Base-by-base conservation (phyloP, 1,139 yeast species). In the Sugiyamaella novakii region DNA sequence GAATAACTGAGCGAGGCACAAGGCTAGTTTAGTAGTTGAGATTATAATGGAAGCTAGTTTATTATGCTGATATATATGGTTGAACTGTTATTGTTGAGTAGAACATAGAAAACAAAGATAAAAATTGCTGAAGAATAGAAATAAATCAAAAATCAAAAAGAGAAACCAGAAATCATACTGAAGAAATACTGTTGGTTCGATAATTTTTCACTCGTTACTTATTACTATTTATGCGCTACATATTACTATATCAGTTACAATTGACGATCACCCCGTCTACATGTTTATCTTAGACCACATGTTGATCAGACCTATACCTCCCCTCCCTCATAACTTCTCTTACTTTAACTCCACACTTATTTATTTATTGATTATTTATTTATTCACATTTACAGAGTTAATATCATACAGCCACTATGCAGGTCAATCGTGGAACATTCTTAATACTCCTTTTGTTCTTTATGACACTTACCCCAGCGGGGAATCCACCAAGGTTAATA, bases 401-500 rank as follows among this genome's bases (percentile, higher is more conserved):
- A n/a, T n/a, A n/a, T n/a, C n/a, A n/a, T n/a, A n/a, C n/a, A n/a
- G n/a, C n/a, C n/a, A n/a, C n/a, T n/a, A 61, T 61, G 64, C 61
- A 59, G 45, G 46, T 50, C 33, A 59, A 55, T 43, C 52, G 64
- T 30, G 64, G 62, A 27, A 53, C 57, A 8, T 55, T 62, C 49
- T 45, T 62, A 35, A 47, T 61, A 44, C 46, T 62, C 27, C 51
- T 62, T 49, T 35, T 62, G 28, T 53, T 62, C 37, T 59, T 61
- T 50, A 53, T 62, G 54, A 52, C 61, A 42, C 54, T 61, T 46
- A 54, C 62, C 8, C 65, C 66, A 5, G 56, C 59, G 10, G 65
- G 64, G 7, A 53, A 53, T 27, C 58, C 64, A n/a, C 63, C 64
- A 7, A 56, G 58, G 51, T 50, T 60, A 10, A 53, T 61, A 44